Conservation (phyloP, 768 basidiomycete genomes). For the Podaxis sp. region DNA sequence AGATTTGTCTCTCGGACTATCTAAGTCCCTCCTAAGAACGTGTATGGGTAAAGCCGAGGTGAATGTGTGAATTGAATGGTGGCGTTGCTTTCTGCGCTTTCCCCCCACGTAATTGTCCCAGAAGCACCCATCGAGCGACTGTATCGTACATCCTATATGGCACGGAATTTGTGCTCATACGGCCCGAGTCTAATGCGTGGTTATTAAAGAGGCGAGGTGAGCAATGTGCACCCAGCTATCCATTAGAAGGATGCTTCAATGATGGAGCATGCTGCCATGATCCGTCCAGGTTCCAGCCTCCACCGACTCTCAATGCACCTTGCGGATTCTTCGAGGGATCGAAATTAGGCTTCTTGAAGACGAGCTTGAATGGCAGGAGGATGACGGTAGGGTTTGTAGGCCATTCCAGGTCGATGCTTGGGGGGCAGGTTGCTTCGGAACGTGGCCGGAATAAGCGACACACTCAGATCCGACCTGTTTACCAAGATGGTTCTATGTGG, state of each 20-base stretch:
- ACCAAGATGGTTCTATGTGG: too few species aligned
- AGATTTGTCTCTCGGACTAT: not conserved
- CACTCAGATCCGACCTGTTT: too few species aligned
- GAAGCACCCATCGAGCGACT: not conserved
- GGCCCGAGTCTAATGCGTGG: not conserved
- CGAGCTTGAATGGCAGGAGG: not conserved
- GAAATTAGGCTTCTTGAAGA: not conserved
- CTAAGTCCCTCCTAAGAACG: not conserved
- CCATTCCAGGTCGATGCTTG: too few species aligned
- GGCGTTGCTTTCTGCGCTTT: not conserved
- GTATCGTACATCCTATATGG: not conserved
- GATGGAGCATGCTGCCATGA: not conserved
- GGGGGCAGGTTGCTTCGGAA: too few species aligned
- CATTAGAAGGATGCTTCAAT: not conserved
- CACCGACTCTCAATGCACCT: not conserved
- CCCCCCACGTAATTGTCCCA: not conserved
- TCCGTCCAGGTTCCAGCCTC: not conserved
- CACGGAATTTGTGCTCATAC: not conserved
- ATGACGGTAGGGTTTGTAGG: too few species aligned
- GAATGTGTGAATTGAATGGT: not conserved
- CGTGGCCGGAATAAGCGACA: too few species aligned
- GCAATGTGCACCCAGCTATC: not conserved
- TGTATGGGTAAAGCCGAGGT: slow-evolving; percentile 1
- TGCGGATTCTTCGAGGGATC: not conserved
- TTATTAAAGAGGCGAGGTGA: not conserved